Conservation (phyloP, 768 basidiomycete species). For the Cubamyces lactineus region DNA sequence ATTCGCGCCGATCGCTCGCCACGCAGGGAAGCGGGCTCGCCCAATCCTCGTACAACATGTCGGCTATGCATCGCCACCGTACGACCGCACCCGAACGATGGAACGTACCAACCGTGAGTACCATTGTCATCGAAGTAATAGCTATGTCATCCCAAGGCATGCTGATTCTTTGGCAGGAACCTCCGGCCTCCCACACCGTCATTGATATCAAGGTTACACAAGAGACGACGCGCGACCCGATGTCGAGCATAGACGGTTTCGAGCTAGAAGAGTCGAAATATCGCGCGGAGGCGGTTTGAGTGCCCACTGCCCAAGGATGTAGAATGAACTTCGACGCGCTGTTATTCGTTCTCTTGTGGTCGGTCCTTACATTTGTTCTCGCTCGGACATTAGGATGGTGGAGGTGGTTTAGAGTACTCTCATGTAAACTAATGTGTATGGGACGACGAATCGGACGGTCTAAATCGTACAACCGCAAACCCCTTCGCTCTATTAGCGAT, state of each 20-base stretch:
- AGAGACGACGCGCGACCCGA: slow-evolving; percentile 2
- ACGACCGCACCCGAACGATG: not conserved
- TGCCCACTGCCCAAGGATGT: not conserved
- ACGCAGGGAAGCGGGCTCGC: not conserved
- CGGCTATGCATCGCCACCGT: not conserved
- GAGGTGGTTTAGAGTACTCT: too few relatives aligned
- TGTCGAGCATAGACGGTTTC: not conserved
- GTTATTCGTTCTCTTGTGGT: too few relatives aligned
- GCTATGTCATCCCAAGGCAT: not conserved
- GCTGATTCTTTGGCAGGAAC: not conserved
- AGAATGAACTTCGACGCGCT: too few relatives aligned
- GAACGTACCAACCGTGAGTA: not conserved
- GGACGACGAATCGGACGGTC: too few relatives aligned
- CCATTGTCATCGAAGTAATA: too few relatives aligned
- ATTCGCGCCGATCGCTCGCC: slow-evolving; percentile 4
- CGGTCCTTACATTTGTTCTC: too few relatives aligned
- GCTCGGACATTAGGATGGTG: too few relatives aligned
- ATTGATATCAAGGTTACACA: slow-evolving; percentile 5
- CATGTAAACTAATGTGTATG: too few relatives aligned
- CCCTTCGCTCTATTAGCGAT: too few relatives aligned
- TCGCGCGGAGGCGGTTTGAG: not conserved
- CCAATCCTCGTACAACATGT: not conserved
- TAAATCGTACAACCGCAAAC: too few relatives aligned
- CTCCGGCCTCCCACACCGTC: not conserved
- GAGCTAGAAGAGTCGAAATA: slow-evolving; percentile 2